Conservation (phyloP, 129 eudicot genomes). For the Flaveria trinervia region DNA sequence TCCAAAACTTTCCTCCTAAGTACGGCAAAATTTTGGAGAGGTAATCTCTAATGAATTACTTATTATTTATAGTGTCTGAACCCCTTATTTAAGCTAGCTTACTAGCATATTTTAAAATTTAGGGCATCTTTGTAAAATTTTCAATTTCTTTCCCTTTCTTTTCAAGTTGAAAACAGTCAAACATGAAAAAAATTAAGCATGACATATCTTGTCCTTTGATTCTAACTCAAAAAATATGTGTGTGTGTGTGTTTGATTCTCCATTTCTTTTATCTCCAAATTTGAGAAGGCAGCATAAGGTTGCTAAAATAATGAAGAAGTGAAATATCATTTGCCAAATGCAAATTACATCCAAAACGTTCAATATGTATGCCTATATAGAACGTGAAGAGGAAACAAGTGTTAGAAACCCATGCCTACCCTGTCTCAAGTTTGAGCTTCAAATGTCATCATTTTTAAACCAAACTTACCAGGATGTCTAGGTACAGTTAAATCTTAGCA, state of each 20-base stretch:
- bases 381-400: not conserved
- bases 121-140: not conserved
- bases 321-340: not conserved
- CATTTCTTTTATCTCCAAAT: not conserved
- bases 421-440: conserved; percentile 10
- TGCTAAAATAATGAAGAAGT: not conserved
- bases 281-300: not conserved
- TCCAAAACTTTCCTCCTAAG: not conserved
- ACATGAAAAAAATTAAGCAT: not conserved
- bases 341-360: not conserved
- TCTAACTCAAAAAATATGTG: not conserved
- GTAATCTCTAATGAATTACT: not conserved
- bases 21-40: not conserved
- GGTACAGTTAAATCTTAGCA: not conserved
- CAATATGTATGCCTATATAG: conserved; percentile 4
- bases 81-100: not conserved
- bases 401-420: conserved; percentile 3
- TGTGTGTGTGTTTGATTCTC: not conserved
- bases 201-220: not conserved
- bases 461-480: conserved; percentile 1
- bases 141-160: conserved; percentile 3
- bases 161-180: conserved; percentile 6
- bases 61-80: not conserved
- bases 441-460: not conserved
- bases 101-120: not conserved